These are phyloP conservation scores for Seiridium unicorne DNA, from an alignment of 2,329 filamentous ascomycete species.

Conservation along the genomic window DNA sequence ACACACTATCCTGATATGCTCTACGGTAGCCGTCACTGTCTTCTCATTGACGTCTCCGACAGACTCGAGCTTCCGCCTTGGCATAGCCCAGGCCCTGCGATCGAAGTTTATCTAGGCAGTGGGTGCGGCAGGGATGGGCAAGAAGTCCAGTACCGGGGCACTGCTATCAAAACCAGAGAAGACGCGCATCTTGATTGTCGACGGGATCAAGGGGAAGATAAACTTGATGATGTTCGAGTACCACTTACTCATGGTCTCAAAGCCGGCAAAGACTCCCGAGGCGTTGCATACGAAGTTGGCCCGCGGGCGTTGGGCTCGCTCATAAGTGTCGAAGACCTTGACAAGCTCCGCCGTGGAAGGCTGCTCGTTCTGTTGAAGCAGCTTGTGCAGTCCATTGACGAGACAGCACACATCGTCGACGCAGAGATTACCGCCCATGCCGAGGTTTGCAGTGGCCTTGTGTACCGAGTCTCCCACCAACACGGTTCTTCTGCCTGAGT, in stretches of 20 bases:
- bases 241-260: slow-evolving; percentile 5
- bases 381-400: neutral
- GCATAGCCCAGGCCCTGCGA: too few relatives aligned
- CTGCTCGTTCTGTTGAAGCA: neutral
- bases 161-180: neutral
- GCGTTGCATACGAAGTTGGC: neutral
- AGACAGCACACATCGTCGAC: slow-evolving; percentile 3
- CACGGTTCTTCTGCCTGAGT: neutral
- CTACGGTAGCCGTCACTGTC: too few relatives aligned
- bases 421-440: slow-evolving; percentile 5
- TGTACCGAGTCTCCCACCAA: slow-evolving; percentile 1
- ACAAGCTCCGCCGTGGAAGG: neutral
- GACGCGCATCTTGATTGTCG: slow-evolving; percentile 3
- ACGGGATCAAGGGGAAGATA: neutral
- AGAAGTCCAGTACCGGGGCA: neutral
- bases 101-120: too few relatives aligned
- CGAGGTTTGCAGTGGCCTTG: slow-evolving; percentile 4
- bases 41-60: too few relatives aligned
- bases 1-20: too few relatives aligned
- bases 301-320: neutral
- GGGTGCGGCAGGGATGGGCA: neutral
- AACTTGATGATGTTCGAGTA: neutral
- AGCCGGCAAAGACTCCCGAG: slow-evolving; percentile 1
- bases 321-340: neutral
- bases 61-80: too few relatives aligned